phyloP scores from a whole-genome alignment of 257 asterid species.

The Scutellaria baicalensis region DNA sequence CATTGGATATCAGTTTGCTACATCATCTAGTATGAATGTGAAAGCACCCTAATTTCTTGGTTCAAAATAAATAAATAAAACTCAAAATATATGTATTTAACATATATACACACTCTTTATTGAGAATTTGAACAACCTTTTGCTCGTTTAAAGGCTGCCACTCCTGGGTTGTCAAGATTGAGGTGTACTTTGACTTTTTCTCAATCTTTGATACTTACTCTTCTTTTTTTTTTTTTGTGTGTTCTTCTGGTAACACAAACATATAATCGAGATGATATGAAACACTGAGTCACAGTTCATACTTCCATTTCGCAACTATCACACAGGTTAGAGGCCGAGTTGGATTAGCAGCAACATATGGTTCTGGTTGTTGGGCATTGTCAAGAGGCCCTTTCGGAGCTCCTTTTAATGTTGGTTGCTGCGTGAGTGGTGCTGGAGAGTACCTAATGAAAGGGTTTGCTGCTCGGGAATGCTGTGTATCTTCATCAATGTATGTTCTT shows the following conservation, averaged over 20 bases:
- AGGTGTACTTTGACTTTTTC: background rate
- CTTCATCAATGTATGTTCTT: constrained; percentile 55
- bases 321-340: constrained; percentile 85
- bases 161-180: background rate
- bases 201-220: background rate
- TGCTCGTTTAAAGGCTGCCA: background rate
- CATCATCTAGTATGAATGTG: background rate
- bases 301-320: background rate
- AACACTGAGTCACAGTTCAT: background rate
- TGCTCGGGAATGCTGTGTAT: constrained; percentile 84
- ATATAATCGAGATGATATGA: background rate
- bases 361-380: constrained; percentile 97
- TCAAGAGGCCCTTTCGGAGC: constrained; percentile 44
- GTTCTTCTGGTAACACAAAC: background rate
- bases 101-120: background rate
- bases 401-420: constrained; percentile 68
- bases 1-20: background rate
- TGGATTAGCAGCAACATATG: constrained; percentile 90
- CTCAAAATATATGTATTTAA: background rate
- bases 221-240: background rate
- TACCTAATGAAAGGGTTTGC: constrained; percentile 75
- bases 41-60: background rate
- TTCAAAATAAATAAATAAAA: background rate
- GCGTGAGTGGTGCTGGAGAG: constrained; percentile 97
- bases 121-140: background rate